Evolutionary conservation across 495 filamentous ascomycete species (phyloP).

Genomic region (Mytilinidion resinicola): DNA sequence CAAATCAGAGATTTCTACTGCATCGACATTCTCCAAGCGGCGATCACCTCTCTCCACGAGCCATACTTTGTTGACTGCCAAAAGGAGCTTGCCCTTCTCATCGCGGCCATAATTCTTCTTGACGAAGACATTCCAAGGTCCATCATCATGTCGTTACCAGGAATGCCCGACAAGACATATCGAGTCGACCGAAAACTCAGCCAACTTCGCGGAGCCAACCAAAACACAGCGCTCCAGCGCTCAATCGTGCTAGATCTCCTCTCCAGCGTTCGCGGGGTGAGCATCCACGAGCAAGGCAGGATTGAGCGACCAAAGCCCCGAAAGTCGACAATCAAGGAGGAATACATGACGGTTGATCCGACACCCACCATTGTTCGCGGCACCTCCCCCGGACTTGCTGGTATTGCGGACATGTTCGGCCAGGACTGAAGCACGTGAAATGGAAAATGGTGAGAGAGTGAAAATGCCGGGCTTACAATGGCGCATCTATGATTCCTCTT

Average conservation of each 20-base stretch:
- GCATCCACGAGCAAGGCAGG: slow-evolving; percentile 88
- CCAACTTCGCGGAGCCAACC: slow-evolving; percentile 43
- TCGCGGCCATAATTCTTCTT: slow-evolving; percentile 72
- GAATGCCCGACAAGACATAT: slow-evolving; percentile 48
- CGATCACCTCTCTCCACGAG: slow-evolving; percentile 83
- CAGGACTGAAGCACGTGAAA: slow-evolving; percentile 15
- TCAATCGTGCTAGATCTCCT: slow-evolving; percentile 81
- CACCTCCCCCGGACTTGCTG: slow-evolving; percentile 41
- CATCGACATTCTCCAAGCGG: slow-evolving; percentile 72
- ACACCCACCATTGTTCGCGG: slow-evolving; percentile 39
- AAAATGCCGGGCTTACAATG: neutral
- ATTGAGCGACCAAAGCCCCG: slow-evolving; percentile 52
- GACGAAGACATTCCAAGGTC: slow-evolving; percentile 57
- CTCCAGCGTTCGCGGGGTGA: slow-evolving; percentile 76
- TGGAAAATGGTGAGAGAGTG: neutral
- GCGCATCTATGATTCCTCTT: neutral
- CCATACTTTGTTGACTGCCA: slow-evolving; percentile 95
- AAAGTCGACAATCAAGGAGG: slow-evolving; percentile 50
- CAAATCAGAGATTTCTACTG: slow-evolving; percentile 83
- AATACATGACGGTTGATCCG: slow-evolving; percentile 46
- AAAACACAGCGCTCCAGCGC: slow-evolving; percentile 61
- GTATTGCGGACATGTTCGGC: slow-evolving; percentile 64
- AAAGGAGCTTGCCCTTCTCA: slow-evolving; percentile 81
- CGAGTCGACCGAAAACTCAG: slow-evolving; percentile 58
- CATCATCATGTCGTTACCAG: slow-evolving; percentile 53